phyloP scores from a whole-genome alignment of 2,329 filamentous ascomycete species.

The Penicillium sp. region DNA sequence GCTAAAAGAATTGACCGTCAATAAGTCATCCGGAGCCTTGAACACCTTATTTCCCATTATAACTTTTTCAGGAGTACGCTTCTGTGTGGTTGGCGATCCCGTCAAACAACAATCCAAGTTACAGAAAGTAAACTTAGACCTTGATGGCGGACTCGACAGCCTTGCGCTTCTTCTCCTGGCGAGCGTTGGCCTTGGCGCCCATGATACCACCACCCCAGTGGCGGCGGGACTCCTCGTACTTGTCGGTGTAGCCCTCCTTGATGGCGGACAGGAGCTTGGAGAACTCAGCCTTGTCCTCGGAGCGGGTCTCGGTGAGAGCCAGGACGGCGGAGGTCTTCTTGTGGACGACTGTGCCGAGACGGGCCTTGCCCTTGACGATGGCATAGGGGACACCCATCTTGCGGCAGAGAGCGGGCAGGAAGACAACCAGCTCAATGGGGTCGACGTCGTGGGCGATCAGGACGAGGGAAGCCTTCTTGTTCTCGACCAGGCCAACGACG shows the following conservation, averaged over 20 bases:
- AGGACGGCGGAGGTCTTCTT: constrained; percentile 99
- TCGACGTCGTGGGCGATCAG: constrained; percentile 99
- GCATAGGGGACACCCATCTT: constrained; percentile 99
- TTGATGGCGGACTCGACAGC: constrained; percentile 93
- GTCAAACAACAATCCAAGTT: constrained; percentile 31
- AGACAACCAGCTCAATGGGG: constrained; percentile 99
- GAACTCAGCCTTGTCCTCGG: constrained; percentile 97
- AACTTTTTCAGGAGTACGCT: constrained; percentile 29
- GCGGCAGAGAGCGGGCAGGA: constrained; percentile 97
- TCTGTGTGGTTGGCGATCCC: constrained; percentile 26
- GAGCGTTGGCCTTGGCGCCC: constrained; percentile 86
- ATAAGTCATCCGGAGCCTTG: constrained; percentile 32
- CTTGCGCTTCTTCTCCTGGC: constrained; percentile 87
- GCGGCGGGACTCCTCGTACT: constrained; percentile 87
- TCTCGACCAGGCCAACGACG: constrained; percentile 95
- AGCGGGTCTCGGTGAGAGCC: constrained; percentile 93
- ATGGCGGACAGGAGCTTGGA: constrained; percentile 94
- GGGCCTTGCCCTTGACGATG: constrained; percentile 99
- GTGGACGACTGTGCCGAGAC: constrained; percentile 98
- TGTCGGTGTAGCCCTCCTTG: constrained; percentile 98
- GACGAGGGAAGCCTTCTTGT: constrained; percentile 99
- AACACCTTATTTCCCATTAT: constrained; percentile 30
- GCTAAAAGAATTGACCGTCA: constrained; percentile 36
- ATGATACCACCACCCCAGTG: constrained; percentile 99
- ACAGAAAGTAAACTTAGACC: constrained; percentile 68